These are phyloP conservation scores for Zea luxurians DNA, from an alignment of 176 grass and related monocot genomes.

Conservation along the genomic window DNA sequence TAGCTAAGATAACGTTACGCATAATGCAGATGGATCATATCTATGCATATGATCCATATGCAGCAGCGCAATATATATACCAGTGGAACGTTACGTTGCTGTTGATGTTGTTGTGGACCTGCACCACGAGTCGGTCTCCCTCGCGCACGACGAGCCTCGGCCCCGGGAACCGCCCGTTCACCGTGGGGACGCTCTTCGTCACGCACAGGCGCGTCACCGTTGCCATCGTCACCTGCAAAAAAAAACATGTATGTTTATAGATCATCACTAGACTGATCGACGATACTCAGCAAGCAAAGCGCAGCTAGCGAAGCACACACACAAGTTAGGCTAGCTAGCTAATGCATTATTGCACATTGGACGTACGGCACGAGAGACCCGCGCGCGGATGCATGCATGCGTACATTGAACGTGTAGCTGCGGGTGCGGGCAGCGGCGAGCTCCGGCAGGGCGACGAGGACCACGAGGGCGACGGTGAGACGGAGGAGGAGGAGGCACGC, in stretches of 20 bases:
- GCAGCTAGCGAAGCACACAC: too few relatives aligned
- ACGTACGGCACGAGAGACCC: neutral
- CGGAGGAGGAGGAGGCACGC: slow-evolving; percentile 39
- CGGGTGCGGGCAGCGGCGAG: slow-evolving; percentile 45
- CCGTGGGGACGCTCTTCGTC: slow-evolving; percentile 69
- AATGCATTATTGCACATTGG: neutral
- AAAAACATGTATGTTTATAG: too few relatives aligned
- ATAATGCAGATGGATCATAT: too few relatives aligned
- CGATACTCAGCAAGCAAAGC: neutral
- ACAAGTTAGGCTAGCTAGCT: too few relatives aligned
- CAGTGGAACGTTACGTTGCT: slow-evolving; percentile 71
- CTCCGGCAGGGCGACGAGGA: slow-evolving; percentile 33
- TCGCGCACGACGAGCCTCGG: slow-evolving; percentile 54
- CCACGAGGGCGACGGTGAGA: slow-evolving; percentile 19
- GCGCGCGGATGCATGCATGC: neutral
- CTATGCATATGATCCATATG: neutral
- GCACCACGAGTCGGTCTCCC: slow-evolving; percentile 52
- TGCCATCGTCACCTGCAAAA: slow-evolving; percentile 57
- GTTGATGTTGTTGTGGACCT: slow-evolving; percentile 57
- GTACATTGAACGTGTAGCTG: slow-evolving; percentile 54
- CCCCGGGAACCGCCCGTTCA: slow-evolving; percentile 66
- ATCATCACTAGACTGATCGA: too few relatives aligned
- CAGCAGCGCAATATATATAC: neutral
- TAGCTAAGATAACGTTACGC: too few relatives aligned
- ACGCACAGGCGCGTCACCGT: slow-evolving; percentile 66